Percentiles rank a stretch among this genome's conserved stretches.
Evolutionary conservation across 2,329 filamentous ascomycete genomes (phyloP).

Genomic region (Colletotrichum euphorbiae): DNA sequence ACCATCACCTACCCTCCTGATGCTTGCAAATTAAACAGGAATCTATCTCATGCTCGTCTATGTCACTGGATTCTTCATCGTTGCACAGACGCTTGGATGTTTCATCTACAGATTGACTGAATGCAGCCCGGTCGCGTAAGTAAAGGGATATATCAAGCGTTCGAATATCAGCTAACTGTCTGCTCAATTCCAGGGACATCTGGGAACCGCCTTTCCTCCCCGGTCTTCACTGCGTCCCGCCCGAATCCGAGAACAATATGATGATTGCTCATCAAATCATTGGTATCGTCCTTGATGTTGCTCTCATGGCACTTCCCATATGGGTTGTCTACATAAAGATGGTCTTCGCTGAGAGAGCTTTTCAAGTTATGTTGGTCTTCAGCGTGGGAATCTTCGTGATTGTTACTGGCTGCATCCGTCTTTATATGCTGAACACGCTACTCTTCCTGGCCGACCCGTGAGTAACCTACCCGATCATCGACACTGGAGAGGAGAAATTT

Average conservation of each 20-base stretch:
- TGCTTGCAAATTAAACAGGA: background rate
- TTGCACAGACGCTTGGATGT: constrained; percentile 33
- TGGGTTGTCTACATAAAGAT: constrained; percentile 52
- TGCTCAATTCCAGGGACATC: constrained; percentile 31
- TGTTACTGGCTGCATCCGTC: constrained; percentile 51
- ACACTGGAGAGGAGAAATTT: too few species aligned
- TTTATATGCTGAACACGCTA: constrained; percentile 47
- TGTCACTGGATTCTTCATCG: constrained; percentile 29
- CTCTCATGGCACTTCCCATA: constrained; percentile 49
- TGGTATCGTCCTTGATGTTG: constrained; percentile 49
- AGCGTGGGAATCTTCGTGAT: constrained; percentile 52
- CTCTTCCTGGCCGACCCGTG: constrained; percentile 48
- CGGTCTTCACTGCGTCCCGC: constrained; percentile 44
- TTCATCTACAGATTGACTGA: constrained; percentile 38
- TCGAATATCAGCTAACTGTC: too few species aligned
- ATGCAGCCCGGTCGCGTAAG: constrained; percentile 37
- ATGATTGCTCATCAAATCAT: constrained; percentile 48
- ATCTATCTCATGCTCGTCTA: constrained; percentile 29
- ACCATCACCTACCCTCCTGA: too few species aligned
- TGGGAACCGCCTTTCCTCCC: constrained; percentile 41
- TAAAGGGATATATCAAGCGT: background rate
- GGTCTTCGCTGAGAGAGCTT: constrained; percentile 47
- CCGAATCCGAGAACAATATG: constrained; percentile 44
- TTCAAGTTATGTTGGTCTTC: constrained; percentile 52
- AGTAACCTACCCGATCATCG: constrained; percentile 21